Conservation (phyloP, 108 stramenopile genomes). For the Nitzschia sp. region DNA sequence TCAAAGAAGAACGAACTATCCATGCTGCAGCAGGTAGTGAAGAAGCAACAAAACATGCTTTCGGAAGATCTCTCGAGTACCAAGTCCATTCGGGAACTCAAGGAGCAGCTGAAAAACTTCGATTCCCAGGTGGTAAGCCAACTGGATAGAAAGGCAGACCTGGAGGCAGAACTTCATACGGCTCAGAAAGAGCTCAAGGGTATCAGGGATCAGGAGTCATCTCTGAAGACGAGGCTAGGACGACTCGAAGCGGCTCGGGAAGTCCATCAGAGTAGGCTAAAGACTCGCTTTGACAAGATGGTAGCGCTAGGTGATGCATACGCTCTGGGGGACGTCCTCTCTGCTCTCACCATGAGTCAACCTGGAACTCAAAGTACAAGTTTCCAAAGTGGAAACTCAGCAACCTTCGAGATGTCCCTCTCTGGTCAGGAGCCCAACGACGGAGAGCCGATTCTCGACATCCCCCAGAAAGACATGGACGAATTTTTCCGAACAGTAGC, state of each 20-base stretch:
- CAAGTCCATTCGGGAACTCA: constrained; percentile 51
- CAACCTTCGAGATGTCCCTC: constrained; percentile 7
- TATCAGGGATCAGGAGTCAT: constrained; percentile 41
- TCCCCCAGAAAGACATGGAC: constrained; percentile 64
- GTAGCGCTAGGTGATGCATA: constrained; percentile 56
- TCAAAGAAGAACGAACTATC: constrained; percentile 27
- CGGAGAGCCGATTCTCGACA: constrained; percentile 28
- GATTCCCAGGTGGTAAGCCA: constrained; percentile 42
- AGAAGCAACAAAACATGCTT: constrained; percentile 46
- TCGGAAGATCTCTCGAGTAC: constrained; percentile 64
- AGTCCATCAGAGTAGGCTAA: constrained; percentile 39
- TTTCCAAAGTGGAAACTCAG: constrained; percentile 1
- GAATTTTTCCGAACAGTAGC: constrained; percentile 52
- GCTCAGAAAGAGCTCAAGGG: constrained; percentile 33
- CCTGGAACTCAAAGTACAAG: constrained; percentile 45
- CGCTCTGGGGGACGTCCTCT: constrained; percentile 41
- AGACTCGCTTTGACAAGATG: constrained; percentile 64
- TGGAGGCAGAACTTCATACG: constrained; percentile 25
- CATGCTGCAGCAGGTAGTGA: constrained; percentile 37
- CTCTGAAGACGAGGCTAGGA: constrained; percentile 45
- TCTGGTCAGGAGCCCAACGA: not conserved
- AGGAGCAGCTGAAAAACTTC: constrained; percentile 60
- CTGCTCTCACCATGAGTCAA: constrained; percentile 30
- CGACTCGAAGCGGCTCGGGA: constrained; percentile 62
- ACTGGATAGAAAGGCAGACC: constrained; percentile 30